Conservation (phyloP, 306 rosid genomes). For the Sicyos baderoa region DNA sequence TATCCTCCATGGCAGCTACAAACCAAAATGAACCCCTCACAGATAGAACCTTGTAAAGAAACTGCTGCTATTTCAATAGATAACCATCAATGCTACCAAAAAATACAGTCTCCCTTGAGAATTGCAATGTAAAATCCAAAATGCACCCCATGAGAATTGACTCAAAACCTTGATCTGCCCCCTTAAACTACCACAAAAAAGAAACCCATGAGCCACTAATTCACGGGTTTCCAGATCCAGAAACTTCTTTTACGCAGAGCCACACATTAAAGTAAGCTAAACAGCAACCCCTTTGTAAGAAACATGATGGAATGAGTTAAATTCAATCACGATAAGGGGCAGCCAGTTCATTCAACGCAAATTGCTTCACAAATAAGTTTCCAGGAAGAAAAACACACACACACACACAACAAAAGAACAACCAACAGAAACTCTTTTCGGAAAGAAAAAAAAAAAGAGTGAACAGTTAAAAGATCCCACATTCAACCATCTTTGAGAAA, state of each 20-base stretch:
- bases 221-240: conserved; percentile 33
- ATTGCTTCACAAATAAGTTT: conserved; percentile 82
- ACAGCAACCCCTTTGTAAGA: neutral
- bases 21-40: conserved; percentile 4
- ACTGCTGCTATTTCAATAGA: conserved; percentile 28
- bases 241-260: conserved; percentile 23
- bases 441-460: conserved; percentile 33
- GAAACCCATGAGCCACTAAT: conserved; percentile 11
- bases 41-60: neutral
- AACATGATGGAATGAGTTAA: conserved; percentile 21
- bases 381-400: conserved; percentile 34
- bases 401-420: conserved; percentile 19
- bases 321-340: conserved; percentile 47
- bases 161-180: conserved; percentile 33
- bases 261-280: conserved; percentile 23
- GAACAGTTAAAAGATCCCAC: conserved; percentile 21
- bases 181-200: conserved; percentile 19
- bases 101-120: conserved; percentile 25
- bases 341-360: conserved; percentile 35
- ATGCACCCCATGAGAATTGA: conserved; percentile 37
- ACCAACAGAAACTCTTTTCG: conserved; percentile 18
- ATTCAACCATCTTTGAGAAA: conserved; percentile 28
- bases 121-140: conserved; percentile 34
- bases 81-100: conserved; percentile 26
- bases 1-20: conserved; percentile 63